phyloP scores from a whole-genome alignment of 768 basidiomycete species.

The Boletus huronensis region DNA sequence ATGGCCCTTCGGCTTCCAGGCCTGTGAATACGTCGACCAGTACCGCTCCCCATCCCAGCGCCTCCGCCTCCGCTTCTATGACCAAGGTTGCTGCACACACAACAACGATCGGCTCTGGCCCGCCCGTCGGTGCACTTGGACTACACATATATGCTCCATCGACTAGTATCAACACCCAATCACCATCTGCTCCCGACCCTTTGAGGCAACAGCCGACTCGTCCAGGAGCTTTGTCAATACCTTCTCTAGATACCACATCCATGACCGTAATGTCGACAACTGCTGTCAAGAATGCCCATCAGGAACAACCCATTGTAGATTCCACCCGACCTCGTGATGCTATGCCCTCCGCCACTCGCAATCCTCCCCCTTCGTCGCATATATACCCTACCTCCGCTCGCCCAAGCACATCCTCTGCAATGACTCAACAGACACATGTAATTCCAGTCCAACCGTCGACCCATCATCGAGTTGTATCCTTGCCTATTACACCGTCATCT shows the following conservation, averaged over 20 bases:
- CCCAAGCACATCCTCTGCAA: conserved; percentile 15
- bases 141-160: conserved; percentile 4
- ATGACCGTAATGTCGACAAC: conserved; percentile 9
- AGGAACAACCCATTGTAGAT: conserved; percentile 23
- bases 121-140: conserved; percentile 5
- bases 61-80: conserved; percentile 2
- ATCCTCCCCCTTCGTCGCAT: conserved; percentile 18
- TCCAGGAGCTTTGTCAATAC: conserved; percentile 7
- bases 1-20: conserved; percentile 10
- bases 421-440: conserved; percentile 22
- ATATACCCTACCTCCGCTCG: conserved; percentile 24
- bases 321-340: conserved; percentile 23
- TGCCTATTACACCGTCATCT: conserved; percentile 28
- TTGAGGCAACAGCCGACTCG: conserved; percentile 22
- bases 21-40: conserved; percentile 1
- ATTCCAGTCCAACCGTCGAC: conserved; percentile 17
- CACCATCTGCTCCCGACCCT: conserved; percentile 12
- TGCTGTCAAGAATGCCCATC: conserved; percentile 15
- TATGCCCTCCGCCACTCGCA: conserved; percentile 16
- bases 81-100: conserved; percentile 7
- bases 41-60: not conserved
- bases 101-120: conserved; percentile 3
- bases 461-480: conserved; percentile 38
- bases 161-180: conserved; percentile 8
- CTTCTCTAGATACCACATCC: conserved; percentile 16